Base-by-base conservation (phyloP, 2,329 filamentous ascomycete genomes). In the Pezicula radicicola region DNA sequence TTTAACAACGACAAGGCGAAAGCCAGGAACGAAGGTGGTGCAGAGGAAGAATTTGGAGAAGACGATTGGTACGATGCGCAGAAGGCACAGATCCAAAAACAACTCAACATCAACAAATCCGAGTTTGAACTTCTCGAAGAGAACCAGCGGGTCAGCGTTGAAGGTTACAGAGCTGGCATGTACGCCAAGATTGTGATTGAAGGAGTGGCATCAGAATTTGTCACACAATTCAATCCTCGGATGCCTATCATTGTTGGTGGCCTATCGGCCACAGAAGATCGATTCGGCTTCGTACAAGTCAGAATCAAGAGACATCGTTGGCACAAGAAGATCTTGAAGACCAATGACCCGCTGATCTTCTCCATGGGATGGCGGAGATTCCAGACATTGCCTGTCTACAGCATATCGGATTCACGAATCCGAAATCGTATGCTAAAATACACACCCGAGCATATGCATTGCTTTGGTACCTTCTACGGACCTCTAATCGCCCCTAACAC, bases 311-410 rank as follows among this genome's bases (percentile, higher is more conserved):
- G 91, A 49, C 94, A 99, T 70, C 81, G 94, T 60, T 99, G 95
- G 95, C 94, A 99, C 75, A 97, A 97, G 81, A 96, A 94, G 77
- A 97, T 97, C 61, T 79, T 99, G 60, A 99, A 99, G 77, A 97
- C 91, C 33, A 96, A 96, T 67, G 94, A 99, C 66, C 95, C 94
- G 15, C 80, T 99, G 48, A 96, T 99, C 67, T 94, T 99, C 76
- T 97, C 92, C 2, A 79, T 99, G 41, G 94, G 94, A 40, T 99
- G 94, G 94, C 82, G 94, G 47, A 83, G 94, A 55, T 99, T 99
- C 77, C 94, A 97, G 72, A 87, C 88, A 6, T 77, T 94, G 60
- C 93, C 93, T 16, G 85, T 97, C 54, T 99, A 97, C 81, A 94
- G 88, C 73, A 96, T 94, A 52, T 94, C 90, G 21, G 94, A 97